Evolutionary conservation across 805 yeast genomes (phyloP).

Genomic region (Brettanomyces custersianus): DNA sequence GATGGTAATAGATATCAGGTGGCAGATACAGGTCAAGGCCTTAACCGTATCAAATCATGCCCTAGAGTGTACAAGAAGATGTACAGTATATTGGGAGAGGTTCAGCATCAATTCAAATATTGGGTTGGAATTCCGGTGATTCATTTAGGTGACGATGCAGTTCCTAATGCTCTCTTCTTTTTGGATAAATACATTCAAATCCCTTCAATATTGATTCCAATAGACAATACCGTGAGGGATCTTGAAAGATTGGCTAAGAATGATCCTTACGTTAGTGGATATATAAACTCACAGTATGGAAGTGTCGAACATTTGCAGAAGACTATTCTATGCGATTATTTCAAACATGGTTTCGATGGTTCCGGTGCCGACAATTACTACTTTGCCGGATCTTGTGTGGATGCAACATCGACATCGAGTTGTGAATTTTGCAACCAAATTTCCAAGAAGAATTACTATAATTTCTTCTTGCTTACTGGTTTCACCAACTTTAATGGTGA

Average conservation of each 20-base stretch:
- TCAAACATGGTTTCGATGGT: conserved; percentile 60
- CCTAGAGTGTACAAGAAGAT: conserved; percentile 62
- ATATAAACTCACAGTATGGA: conserved; percentile 52
- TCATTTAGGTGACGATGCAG: conserved; percentile 77
- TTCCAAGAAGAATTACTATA: conserved; percentile 53
- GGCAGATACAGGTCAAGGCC: conserved; percentile 73
- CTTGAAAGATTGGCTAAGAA: conserved; percentile 40
- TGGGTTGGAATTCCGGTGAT: conserved; percentile 82
- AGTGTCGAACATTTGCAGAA: conserved; percentile 44
- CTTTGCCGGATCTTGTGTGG: conserved; percentile 80
- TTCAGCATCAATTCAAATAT: conserved; percentile 49
- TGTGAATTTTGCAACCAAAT: conserved; percentile 78
- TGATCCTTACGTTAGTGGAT: conserved; percentile 39
- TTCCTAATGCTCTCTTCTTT: conserved; percentile 74
- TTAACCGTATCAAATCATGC: conserved; percentile 67
- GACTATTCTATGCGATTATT: conserved; percentile 40
- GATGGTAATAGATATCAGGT: conserved; percentile 47
- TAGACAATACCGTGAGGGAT: conserved; percentile 47
- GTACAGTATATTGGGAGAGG: conserved; percentile 60
- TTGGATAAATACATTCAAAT: conserved; percentile 75
- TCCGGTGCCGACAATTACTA: conserved; percentile 79
- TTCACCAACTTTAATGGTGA: conserved; percentile 76
- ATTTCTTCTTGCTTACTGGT: conserved; percentile 55
- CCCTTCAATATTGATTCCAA: conserved; percentile 67
- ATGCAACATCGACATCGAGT: conserved; percentile 71